Evolutionary conservation across 2,329 filamentous ascomycete species (phyloP), one percentile per base, ranked within the genome.

Genomic region (Colletotrichum ledebouriae): DNA sequence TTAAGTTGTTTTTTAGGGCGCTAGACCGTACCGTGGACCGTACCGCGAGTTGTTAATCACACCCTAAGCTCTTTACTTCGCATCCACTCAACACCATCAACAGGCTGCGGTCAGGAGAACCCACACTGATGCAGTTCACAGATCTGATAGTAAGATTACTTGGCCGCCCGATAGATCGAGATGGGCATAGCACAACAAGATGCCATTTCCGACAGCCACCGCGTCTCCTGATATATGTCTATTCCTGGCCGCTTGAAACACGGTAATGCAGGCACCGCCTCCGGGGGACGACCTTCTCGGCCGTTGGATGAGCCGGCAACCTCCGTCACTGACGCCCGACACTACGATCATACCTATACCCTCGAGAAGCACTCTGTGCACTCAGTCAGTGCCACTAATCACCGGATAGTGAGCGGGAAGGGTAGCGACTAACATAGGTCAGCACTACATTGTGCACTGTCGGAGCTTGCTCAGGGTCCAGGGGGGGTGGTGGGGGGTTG

Each of bases 201-300:
- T 20, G 12, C 49, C 59, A 44, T 34, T n/a, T 12, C 29, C 37
- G 11, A 44, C 29, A 15, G 29, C 20, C 11, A 34, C 29, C 4
- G n/a, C 55, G 42, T 59, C 65, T 55, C 17, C 13, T 59, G 60
- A 55, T 41, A 25, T 12, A 29, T 53, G 33, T 47, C 49, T 59
- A 68, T 59, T 59, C 34, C 46, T 39, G 42, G 60, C 41, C 12
- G 17, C 37, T 59, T 65, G 55, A 59, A 59, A 68, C 60, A 68
- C 65, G 55, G 55, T 41, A 68, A 63, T 58, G 53, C 46, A 46
- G 64, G 52, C 53, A 63, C 20, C 22, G 59, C 59, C 37, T 47
- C 55, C 52, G 20, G 29, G 29, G 29, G 22, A 22, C 37, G 17
- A 56, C 29, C 34, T 50, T 58, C 29, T 63, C 59, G 52, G 59